These are phyloP conservation scores for Centaurea solstitialis DNA, from an alignment of 129 eudicot species.

Conservation along the genomic window DNA sequence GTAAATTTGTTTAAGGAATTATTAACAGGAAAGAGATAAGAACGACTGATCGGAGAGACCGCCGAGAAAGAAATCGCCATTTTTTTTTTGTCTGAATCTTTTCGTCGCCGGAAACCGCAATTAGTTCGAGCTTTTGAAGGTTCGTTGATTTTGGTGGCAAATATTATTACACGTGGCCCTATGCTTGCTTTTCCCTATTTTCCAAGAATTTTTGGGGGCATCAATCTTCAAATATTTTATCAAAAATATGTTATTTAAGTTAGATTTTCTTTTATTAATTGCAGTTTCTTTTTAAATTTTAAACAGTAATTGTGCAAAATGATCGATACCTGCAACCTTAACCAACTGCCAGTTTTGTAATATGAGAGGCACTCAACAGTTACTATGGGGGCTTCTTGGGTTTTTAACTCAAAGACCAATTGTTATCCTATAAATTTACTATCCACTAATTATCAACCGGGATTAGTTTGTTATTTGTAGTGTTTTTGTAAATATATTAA, in stretches of 20 bases:
- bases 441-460: too few species aligned
- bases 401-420: too few species aligned
- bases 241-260: too few species aligned
- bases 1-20: neutral
- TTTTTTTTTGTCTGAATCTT: constrained; percentile 11
- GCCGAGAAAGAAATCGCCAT: constrained; percentile 55
- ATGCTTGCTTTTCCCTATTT: neutral
- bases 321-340: too few species aligned
- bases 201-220: neutral
- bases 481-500: too few species aligned
- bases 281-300: neutral
- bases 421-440: too few species aligned
- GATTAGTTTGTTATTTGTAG: too few species aligned
- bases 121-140: constrained; percentile 12
- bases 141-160: constrained; percentile 38
- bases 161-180: constrained; percentile 31
- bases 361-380: too few species aligned
- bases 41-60: constrained; percentile 27
- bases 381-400: too few species aligned
- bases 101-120: constrained; percentile 16
- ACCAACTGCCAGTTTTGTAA: too few species aligned
- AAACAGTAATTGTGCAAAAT: too few species aligned
- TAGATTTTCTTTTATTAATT: too few species aligned
- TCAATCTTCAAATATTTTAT: neutral
- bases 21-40: neutral